phyloP scores from a whole-genome alignment of 2,329 filamentous ascomycete species.

The Sporothrix pseudoabietina region DNA sequence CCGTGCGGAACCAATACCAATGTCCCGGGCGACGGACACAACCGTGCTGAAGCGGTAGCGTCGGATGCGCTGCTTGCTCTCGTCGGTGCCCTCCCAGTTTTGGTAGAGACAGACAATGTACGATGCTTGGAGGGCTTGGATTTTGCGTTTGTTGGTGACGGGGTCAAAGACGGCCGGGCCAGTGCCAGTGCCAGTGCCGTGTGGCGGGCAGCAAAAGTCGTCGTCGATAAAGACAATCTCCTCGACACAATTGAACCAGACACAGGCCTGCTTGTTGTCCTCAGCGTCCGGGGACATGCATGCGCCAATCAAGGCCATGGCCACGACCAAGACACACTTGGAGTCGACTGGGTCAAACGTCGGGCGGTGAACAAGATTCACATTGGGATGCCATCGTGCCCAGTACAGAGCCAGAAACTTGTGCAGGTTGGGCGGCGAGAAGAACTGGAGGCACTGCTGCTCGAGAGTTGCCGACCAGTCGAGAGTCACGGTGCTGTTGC shows the following conservation, averaged over 20 bases:
- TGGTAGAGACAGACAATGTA: conserved; percentile 28
- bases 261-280: conserved; percentile 15
- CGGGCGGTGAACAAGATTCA: conserved; percentile 26
- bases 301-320: conserved; percentile 23
- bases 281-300: conserved; percentile 12
- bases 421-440: conserved; percentile 24
- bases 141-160: conserved; percentile 3
- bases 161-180: neutral
- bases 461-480: conserved; percentile 24
- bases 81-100: conserved; percentile 29
- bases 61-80: conserved; percentile 26
- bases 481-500: conserved; percentile 27
- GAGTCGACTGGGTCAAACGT: neutral
- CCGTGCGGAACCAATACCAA: conserved; percentile 21
- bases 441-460: conserved; percentile 24
- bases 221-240: conserved; percentile 25
- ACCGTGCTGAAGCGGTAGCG: conserved; percentile 28
- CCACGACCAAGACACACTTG: conserved; percentile 19
- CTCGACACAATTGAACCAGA: conserved; percentile 30
- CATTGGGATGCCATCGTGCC: conserved; percentile 27
- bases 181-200: no score
- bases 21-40: conserved; percentile 24
- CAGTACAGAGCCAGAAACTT: conserved; percentile 26
- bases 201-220: conserved; percentile 23
- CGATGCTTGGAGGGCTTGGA: conserved; percentile 26